Evolutionary conservation across 805 yeast genomes (phyloP).

Genomic region (Ogataea siamensis): DNA sequence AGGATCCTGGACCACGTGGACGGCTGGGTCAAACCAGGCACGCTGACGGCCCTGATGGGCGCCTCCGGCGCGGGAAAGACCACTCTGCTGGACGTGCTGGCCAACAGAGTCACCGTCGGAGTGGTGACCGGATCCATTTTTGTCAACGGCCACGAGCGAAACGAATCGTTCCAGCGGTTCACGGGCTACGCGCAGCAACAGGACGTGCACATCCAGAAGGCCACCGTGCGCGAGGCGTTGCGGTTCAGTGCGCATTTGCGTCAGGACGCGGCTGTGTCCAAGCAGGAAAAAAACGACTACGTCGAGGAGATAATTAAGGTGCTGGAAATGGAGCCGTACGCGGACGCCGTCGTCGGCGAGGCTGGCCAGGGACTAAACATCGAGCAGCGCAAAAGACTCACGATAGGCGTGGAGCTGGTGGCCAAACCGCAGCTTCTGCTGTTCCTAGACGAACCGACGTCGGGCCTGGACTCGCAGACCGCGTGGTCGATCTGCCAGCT

Average conservation of each 20-base stretch:
- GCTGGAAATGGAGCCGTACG: conserved; percentile 49
- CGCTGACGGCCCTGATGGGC: conserved; percentile 68
- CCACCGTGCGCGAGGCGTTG: conserved; percentile 51
- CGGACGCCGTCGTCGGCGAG: conserved; percentile 49
- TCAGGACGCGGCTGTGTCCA: conserved; percentile 39
- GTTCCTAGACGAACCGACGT: conserved; percentile 59
- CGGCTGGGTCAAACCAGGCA: conserved; percentile 81
- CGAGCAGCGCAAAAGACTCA: conserved; percentile 49
- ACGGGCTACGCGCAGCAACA: conserved; percentile 58
- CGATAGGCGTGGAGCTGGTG: conserved; percentile 53
- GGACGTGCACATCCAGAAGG: conserved; percentile 46
- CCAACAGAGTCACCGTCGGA: conserved; percentile 51
- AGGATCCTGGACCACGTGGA: conserved; percentile 59
- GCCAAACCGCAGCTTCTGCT: conserved; percentile 49
- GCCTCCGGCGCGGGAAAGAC: conserved; percentile 61
- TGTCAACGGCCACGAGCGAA: conserved; percentile 49
- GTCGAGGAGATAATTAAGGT: conserved; percentile 47
- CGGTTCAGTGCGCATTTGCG: conserved; percentile 47
- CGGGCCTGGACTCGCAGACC: conserved; percentile 55
- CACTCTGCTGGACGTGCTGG: conserved; percentile 47
- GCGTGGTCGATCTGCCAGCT: conserved; percentile 55
- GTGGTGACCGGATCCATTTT: conserved; percentile 52
- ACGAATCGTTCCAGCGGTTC: conserved; percentile 45
- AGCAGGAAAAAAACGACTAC: conserved; percentile 42
- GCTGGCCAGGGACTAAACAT: conserved; percentile 50